Base-by-base conservation (phyloP, 2,329 filamentous ascomycete species). In the Claviceps paspali region DNA sequence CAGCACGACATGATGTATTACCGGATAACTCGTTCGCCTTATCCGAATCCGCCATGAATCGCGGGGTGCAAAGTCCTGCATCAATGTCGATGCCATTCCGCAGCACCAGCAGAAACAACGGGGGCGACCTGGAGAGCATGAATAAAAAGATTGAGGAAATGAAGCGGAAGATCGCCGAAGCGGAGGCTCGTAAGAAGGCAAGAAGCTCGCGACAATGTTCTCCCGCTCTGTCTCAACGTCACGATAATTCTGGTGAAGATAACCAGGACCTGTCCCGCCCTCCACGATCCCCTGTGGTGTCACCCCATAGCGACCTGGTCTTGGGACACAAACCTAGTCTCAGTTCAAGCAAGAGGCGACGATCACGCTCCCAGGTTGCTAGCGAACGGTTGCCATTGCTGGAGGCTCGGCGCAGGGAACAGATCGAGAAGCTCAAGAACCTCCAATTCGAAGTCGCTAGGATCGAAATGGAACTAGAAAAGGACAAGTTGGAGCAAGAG, bases 121-220 rank as follows among this genome's bases (percentile, higher is more conserved):
- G 56, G 19, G 53, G 52, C 50, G 60, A 69, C 40, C 50, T 74
- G 17, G 57, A 62, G 31, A 59, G 55, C 28, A 73, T 73, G 56
- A 66, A 71, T 43, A 67, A 65, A 39, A 64, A 70, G 44, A 79
- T 80, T 23, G 68, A 76, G 46, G 64, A 68, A 36, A 68, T 78
- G 59, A 76, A 72, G 49, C 61, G 62, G 24, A 67, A 60, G 44
- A 76, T 76, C 47, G 70, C 70, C 2, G 65, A 73, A 45, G 68
- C 68, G 12, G 71, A 76, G 50, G 70, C 70, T 8, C 68, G 65
- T 46, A 66, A 67, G 48, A 67, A 61, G 46, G 55, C 58, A 33
- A 65, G 61, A 41, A 46, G 41, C 21, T 56, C 52, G 11, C 49
- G 43, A 29, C 52, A 48, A 27, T 45, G 43, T 4, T 60, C 60